These are phyloP conservation scores for Prunus salicina DNA, from an alignment of 306 rosid species.

Conservation along the genomic window DNA sequence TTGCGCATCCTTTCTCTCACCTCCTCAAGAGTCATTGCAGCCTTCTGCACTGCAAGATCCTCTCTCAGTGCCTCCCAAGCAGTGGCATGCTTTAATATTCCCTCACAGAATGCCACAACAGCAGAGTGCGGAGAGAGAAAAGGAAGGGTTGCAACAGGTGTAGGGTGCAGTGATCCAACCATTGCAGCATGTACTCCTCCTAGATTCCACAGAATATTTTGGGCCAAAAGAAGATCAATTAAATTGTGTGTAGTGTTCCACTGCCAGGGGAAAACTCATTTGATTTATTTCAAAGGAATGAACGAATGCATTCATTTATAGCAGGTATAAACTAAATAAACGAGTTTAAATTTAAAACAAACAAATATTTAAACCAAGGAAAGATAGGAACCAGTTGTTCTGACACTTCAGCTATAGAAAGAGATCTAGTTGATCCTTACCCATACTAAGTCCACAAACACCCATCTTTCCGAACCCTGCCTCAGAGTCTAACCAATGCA, in stretches of 20 bases:
- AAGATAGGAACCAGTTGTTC: neutral
- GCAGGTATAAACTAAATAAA: neutral
- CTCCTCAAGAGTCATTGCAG: conserved; percentile 88
- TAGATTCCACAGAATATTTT: conserved; percentile 34
- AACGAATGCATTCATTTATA: neutral
- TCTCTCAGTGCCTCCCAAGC: conserved; percentile 94
- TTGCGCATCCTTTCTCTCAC: conserved; percentile 87
- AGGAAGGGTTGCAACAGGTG: conserved; percentile 92
- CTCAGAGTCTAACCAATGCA: conserved; percentile 85
- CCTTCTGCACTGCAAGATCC: conserved; percentile 67
- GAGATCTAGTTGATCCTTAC: conserved; percentile 47
- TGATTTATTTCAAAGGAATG: neutral
- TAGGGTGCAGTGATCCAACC: conserved; percentile 97
- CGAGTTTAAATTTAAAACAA: neutral
- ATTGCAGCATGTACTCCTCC: conserved; percentile 99
- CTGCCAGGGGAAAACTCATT: neutral
- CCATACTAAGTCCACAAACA: conserved; percentile 99
- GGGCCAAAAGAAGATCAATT: conserved; percentile 18
- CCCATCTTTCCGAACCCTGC: conserved; percentile 95
- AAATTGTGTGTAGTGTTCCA: conserved; percentile 15
- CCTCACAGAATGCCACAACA: conserved; percentile 98
- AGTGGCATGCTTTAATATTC: conserved; percentile 87
- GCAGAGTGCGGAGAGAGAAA: conserved; percentile 97
- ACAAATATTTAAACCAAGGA: conserved; percentile 9
- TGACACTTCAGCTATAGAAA: conserved; percentile 11